Evolutionary conservation across 805 yeast genomes (phyloP).

Genomic region (Crinitomyces ghanaensis): DNA sequence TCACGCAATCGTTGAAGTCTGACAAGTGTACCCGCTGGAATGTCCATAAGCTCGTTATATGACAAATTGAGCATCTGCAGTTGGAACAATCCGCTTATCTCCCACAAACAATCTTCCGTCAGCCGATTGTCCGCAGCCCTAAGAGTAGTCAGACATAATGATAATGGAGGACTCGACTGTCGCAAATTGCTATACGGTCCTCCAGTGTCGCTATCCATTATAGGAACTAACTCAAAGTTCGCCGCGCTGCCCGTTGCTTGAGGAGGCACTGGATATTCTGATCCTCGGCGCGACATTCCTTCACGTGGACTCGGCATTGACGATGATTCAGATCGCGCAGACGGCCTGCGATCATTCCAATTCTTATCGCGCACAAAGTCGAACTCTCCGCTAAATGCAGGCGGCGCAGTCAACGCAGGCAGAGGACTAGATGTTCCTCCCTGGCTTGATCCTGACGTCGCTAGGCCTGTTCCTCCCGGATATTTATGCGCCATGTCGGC

Average conservation of each 20-base stretch:
- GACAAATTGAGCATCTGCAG: conserved; percentile 61
- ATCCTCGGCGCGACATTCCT: conserved; percentile 11
- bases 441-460: neutral
- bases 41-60: conserved; percentile 73
- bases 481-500: conserved; percentile 5
- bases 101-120: conserved; percentile 62
- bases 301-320: conserved; percentile 13
- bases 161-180: conserved; percentile 21
- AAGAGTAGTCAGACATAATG: conserved; percentile 44
- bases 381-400: conserved; percentile 1
- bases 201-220: conserved; percentile 3
- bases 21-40: conserved; percentile 61
- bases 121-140: conserved; percentile 76
- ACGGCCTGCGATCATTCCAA: conserved; percentile 8
- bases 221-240: conserved; percentile 4
- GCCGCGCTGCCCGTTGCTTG: no score
- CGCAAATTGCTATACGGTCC: conserved; percentile 4
- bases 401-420: conserved; percentile 1
- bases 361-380: conserved; percentile 1
- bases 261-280: conserved; percentile 9
- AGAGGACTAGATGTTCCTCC: neutral
- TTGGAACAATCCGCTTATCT: conserved; percentile 46
- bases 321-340: conserved; percentile 10
- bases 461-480: no score
- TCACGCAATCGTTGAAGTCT: conserved; percentile 47